Conservation (phyloP, 2,329 filamentous ascomycete genomes). For the Alternaria brassicae region DNA sequence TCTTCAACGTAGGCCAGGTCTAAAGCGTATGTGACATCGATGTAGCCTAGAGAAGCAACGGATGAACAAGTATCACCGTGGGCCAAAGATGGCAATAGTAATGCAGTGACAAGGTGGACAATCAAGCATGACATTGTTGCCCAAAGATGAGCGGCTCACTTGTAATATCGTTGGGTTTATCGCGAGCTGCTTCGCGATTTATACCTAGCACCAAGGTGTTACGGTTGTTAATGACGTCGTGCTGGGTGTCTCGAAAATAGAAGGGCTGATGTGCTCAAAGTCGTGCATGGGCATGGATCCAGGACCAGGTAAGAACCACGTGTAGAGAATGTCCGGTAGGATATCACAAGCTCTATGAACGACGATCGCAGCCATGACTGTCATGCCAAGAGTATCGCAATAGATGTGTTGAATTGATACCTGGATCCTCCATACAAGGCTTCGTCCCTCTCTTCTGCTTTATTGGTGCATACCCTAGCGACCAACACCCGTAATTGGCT, state of each 20-base stretch:
- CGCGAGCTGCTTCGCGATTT: background rate
- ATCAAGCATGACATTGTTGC: constrained; percentile 7
- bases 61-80: constrained; percentile 31
- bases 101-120: background rate
- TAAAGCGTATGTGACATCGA: constrained; percentile 29
- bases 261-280: too few relatives aligned
- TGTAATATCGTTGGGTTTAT: background rate
- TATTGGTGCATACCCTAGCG: background rate
- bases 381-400: background rate
- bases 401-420: too few relatives aligned
- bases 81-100: constrained; percentile 9
- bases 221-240: background rate
- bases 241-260: background rate
- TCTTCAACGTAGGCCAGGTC: constrained; percentile 36
- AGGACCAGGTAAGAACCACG: background rate
- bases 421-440: background rate
- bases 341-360: background rate
- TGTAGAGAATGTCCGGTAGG: background rate
- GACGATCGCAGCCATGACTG: too few relatives aligned
- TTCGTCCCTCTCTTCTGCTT: background rate
- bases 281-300: background rate
- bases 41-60: constrained; percentile 31
- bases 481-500: background rate
- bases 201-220: background rate
- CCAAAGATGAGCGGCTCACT: background rate